Evolutionary conservation across 805 yeast species (phyloP), one percentile per base, ranked within the genome.

Genomic region (Saccharomycopsis synnaedendra): DNA sequence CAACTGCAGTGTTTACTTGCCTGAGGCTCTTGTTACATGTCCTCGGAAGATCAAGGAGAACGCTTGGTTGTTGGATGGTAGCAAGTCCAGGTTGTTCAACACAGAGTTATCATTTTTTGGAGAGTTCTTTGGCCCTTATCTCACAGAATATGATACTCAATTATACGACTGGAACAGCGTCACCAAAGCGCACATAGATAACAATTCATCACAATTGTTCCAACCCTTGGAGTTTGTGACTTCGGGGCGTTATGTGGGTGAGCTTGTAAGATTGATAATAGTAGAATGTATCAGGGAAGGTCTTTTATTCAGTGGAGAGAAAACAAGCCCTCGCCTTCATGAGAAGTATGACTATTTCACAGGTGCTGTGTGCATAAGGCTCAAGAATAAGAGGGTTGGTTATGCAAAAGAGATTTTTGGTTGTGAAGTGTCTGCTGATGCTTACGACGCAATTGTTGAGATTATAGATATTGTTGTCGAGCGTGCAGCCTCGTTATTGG

Each of bases 71-170:
- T 19, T 19, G 19, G 19, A 34, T 34, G 36, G 8, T 3, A 34
- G n/a, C 8, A n/a, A 10, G 5, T 30, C 9, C 5, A 39, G 41
- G 30, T 41, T 49, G 8, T 33, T 47, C 37, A 50, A 52, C 31
- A 41, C 51, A 1, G 55, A 52, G 32, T 36, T 45, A 7, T 49
- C 53, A 5, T 52, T 52, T 35, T 52, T 52, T 44, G 55, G 55
- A 10, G 45, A 42, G 32, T 29, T 38, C 29, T 19, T 50, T 5
- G 4, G 9, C n/a, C 30, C 9, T 6, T 44, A 37, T 11, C 19
- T 37, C 5, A 49, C 46, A n/a, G n/a, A 31, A 30, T 49, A 32
- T 39, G 53, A 50, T 34, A 2, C 1, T 5, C 10, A 11, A 32
- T 10, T 50, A 5, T 34, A 40, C 31, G 41, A 47, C 6, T 29